Evolutionary conservation across 805 yeast species (phyloP).

Genomic region (Kuraishia molischiana): DNA sequence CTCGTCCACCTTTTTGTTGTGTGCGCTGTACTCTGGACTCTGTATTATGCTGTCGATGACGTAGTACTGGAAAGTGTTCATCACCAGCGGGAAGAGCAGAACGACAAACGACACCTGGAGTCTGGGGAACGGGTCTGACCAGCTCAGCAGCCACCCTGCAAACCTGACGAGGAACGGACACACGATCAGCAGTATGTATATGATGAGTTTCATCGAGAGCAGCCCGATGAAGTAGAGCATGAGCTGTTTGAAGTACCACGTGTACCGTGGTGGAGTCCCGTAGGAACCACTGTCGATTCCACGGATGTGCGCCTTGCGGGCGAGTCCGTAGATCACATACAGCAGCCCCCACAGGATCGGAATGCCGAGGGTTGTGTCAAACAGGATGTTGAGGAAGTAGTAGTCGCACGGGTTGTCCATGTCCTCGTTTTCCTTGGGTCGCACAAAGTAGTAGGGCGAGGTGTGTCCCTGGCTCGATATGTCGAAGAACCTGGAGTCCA

Average conservation of each 20-base stretch:
- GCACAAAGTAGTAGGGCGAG: constrained; percentile 5
- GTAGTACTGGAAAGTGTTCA: constrained; percentile 67
- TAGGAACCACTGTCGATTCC: constrained; percentile 48
- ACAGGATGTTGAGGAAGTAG: constrained; percentile 80
- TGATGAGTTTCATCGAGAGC: constrained; percentile 44
- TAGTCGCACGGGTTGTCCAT: constrained; percentile 76
- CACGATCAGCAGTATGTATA: constrained; percentile 45
- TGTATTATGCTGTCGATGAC: constrained; percentile 69
- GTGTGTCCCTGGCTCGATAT: not conserved
- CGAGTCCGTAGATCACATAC: constrained; percentile 36
- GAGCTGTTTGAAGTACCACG: constrained; percentile 65
- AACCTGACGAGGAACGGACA: constrained; percentile 61
- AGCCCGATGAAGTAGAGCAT: constrained; percentile 55
- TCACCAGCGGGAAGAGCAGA: constrained; percentile 66
- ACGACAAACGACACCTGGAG: constrained; percentile 82
- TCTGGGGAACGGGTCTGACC: constrained; percentile 75
- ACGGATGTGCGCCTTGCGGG: constrained; percentile 31
- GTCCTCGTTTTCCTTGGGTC: constrained; percentile 16
- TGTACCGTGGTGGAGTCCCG: constrained; percentile 54
- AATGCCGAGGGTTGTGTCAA: constrained; percentile 92
- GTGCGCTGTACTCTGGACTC: constrained; percentile 26
- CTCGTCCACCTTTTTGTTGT: not conserved
- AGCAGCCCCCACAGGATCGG: constrained; percentile 62
- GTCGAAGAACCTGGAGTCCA: not conserved
- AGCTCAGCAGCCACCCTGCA: constrained; percentile 68